These are phyloP conservation scores for Adansonia rubrostipa DNA, from an alignment of 441 rosid genomes.

Conservation along the genomic window DNA sequence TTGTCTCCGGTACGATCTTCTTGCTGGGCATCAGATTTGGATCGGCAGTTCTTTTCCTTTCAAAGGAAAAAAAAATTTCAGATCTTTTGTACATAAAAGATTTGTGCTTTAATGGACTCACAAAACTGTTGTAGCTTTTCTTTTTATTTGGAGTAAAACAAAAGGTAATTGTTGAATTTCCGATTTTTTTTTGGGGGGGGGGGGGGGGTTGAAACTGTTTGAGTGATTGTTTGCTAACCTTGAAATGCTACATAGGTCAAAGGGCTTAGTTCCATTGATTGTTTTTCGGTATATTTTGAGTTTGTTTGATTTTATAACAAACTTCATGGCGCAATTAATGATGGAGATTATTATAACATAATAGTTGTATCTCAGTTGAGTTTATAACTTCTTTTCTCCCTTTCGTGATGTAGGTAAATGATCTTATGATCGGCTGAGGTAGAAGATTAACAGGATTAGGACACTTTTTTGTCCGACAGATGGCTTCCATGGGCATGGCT, in stretches of 20 bases:
- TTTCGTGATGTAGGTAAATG: constrained; percentile 49
- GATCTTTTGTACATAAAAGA: no score
- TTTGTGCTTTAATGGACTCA: no score
- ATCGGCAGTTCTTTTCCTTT: constrained; percentile 18
- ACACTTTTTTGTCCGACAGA: constrained; percentile 37
- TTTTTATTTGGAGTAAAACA: neutral
- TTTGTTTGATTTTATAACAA: neutral
- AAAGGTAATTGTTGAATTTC: neutral
- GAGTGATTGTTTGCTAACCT: neutral
- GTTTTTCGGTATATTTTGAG: neutral
- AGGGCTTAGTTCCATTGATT: neutral
- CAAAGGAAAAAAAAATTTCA: no score
- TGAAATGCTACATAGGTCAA: neutral
- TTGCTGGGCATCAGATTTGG: constrained; percentile 22
- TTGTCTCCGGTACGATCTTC: constrained; percentile 19
- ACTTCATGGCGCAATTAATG: neutral
- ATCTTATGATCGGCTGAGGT: constrained; percentile 22
- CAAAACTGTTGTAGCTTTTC: no score
- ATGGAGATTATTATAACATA: neutral
- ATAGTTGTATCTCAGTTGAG: neutral
- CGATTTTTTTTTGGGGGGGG: neutral
- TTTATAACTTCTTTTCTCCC: neutral
- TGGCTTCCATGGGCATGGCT: constrained; percentile 79
- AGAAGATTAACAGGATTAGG: constrained; percentile 37
- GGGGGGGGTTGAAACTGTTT: neutral